These are phyloP conservation scores for Sporisorium graminicola DNA, from an alignment of 1,284 basidiomycete genomes.

Conservation along the genomic window DNA sequence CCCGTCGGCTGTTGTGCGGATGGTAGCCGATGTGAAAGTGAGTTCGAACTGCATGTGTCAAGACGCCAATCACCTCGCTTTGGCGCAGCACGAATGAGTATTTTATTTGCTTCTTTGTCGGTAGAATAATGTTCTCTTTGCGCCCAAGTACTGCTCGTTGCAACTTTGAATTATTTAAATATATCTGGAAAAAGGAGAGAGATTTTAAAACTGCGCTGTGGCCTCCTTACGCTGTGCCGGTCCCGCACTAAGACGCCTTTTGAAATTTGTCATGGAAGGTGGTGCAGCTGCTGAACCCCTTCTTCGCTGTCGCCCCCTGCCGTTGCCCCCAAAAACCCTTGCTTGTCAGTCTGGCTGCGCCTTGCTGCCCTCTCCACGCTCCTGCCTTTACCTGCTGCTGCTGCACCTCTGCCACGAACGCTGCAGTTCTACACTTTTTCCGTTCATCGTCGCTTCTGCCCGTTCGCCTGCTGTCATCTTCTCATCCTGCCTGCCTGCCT, in stretches of 20 bases:
- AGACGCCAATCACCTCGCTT: not conserved
- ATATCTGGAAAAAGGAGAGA: not conserved
- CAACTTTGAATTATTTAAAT: too few species aligned
- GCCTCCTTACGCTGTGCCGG: conserved; percentile 1
- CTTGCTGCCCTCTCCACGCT: too few species aligned
- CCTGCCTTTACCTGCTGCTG: too few species aligned
- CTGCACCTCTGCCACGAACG: too few species aligned
- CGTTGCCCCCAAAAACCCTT: too few species aligned
- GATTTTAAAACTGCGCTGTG: conserved; percentile 1
- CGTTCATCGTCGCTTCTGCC: too few species aligned
- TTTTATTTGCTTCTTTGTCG: too few species aligned
- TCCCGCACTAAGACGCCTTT: not conserved
- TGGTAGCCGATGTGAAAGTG: not conserved
- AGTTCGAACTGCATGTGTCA: not conserved
- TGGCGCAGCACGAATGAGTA: too few species aligned
- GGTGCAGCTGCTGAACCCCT: not conserved
- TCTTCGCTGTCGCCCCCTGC: conserved; percentile 13
- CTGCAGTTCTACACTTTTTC: too few species aligned
- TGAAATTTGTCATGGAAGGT: not conserved
- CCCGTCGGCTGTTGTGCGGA: not conserved
- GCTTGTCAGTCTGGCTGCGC: too few species aligned
- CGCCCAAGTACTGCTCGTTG: too few species aligned
- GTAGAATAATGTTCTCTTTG: too few species aligned
- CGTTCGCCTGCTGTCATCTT: not conserved
- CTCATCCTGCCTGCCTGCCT: not conserved